These are phyloP conservation scores for Pezicula rhizophila DNA, from an alignment of 2,329 filamentous ascomycete genomes.

Conservation along the genomic window DNA sequence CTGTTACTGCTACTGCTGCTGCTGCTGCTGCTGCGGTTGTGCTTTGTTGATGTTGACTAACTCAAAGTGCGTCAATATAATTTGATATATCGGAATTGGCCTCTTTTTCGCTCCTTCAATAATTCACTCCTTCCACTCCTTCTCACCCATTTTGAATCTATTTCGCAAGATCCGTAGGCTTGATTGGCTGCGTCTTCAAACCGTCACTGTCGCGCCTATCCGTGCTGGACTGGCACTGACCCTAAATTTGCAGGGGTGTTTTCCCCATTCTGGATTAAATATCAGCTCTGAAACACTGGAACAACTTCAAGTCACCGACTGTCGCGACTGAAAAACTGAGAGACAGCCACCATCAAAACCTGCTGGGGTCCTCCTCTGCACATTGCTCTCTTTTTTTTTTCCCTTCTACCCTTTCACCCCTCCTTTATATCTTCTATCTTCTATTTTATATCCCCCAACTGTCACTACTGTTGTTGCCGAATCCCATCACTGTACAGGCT, in stretches of 20 bases:
- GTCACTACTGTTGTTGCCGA: slow-evolving; percentile 2
- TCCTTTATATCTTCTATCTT: slow-evolving; percentile 10
- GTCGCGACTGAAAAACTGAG: neutral
- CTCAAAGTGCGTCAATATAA: too few species aligned
- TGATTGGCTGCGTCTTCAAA: neutral
- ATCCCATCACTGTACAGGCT: too few species aligned
- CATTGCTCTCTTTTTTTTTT: slow-evolving; percentile 1
- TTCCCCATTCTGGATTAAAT: neutral
- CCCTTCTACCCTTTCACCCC: too few species aligned
- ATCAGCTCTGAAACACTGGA: neutral
- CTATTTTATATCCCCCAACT: slow-evolving; percentile 3
- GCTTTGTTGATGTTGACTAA: too few species aligned
- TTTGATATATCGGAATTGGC: too few species aligned
- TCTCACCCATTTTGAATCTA: neutral
- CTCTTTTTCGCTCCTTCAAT: too few species aligned
- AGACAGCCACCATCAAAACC: neutral
- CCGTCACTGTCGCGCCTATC: neutral
- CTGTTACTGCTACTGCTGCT: too few species aligned
- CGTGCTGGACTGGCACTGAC: too few species aligned
- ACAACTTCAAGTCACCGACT: neutral
- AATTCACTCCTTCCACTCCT: neutral
- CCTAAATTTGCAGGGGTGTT: neutral
- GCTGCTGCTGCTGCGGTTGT: too few species aligned
- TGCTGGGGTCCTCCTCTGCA: neutral
- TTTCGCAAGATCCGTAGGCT: neutral